Conservation (phyloP, 768 basidiomycete genomes). For the Boletus rufocinnamomeus region DNA sequence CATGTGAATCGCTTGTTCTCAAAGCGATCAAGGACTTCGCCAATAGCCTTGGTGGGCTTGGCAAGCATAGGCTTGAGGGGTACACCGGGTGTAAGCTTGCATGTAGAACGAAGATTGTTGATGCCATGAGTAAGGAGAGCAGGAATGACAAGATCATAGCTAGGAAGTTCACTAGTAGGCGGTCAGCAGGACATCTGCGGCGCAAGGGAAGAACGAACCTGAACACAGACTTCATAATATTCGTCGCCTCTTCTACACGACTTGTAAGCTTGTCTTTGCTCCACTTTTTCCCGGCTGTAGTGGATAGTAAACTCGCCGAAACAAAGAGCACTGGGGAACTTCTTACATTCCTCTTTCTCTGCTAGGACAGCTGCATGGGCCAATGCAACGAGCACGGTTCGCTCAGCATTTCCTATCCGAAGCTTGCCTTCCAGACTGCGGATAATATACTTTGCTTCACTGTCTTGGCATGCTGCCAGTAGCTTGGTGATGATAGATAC, state of each 20-base stretch:
- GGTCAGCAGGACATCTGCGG: constrained; percentile 4
- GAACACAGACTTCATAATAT: constrained; percentile 86
- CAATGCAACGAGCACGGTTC: constrained; percentile 92
- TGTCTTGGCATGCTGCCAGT: constrained; percentile 85
- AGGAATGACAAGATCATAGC: constrained; percentile 90
- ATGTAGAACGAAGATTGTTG: constrained; percentile 63
- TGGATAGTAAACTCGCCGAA: constrained; percentile 2
- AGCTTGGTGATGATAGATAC: constrained; percentile 94
- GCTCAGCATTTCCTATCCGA: constrained; percentile 95
- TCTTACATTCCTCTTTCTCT: constrained; percentile 64
- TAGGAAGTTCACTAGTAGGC: constrained; percentile 79
- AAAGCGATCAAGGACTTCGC: constrained; percentile 95
- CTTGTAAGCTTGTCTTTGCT: constrained; percentile 69
- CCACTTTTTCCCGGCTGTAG: constrained; percentile 69
- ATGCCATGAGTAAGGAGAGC: constrained; percentile 82
- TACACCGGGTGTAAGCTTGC: constrained; percentile 93
- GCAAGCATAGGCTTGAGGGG: constrained; percentile 99
- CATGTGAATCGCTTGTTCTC: constrained; percentile 96
- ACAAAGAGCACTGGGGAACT: background rate
- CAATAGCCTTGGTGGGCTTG: constrained; percentile 98
- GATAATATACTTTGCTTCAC: constrained; percentile 96
- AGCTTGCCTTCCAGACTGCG: constrained; percentile 96
- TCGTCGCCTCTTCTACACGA: constrained; percentile 74
- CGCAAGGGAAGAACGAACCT: constrained; percentile 53
- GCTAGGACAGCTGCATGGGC: constrained; percentile 88